These are phyloP conservation scores for Tolypocladium album DNA, from an alignment of 2,329 filamentous ascomycete species.

Conservation along the genomic window DNA sequence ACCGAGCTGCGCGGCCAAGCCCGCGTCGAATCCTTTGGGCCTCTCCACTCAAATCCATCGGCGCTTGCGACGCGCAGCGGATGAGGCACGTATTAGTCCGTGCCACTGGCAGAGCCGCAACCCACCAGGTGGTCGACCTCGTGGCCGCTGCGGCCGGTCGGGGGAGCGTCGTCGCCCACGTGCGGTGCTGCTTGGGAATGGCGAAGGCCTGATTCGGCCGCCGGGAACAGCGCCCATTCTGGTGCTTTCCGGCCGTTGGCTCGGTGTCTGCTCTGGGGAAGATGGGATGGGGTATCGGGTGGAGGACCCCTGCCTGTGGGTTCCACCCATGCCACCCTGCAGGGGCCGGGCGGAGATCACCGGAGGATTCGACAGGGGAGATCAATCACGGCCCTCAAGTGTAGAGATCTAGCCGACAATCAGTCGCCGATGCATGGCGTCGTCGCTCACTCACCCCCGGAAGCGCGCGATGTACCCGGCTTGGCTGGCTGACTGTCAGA, in stretches of 20 bases:
- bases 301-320: background rate
- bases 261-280: background rate
- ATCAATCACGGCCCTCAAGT: background rate
- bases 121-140: background rate
- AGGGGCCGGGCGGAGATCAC: background rate
- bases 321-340: background rate
- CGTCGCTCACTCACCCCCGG: background rate
- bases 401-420: background rate
- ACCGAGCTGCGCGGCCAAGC: background rate
- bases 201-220: background rate
- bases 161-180: background rate
- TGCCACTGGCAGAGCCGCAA: background rate
- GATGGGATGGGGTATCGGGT: background rate
- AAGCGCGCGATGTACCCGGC: background rate
- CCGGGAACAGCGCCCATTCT: background rate
- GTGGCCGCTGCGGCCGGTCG: background rate
- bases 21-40: background rate
- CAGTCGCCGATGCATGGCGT: background rate
- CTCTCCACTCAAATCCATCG: background rate
- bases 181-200: background rate
- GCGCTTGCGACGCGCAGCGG: too few relatives aligned
- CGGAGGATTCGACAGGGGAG: background rate
- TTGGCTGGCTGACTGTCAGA: background rate
- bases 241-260: background rate
- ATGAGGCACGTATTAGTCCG: too few relatives aligned